Conservation (phyloP, 495 filamentous ascomycete species). For the Daldinia decipiens region DNA sequence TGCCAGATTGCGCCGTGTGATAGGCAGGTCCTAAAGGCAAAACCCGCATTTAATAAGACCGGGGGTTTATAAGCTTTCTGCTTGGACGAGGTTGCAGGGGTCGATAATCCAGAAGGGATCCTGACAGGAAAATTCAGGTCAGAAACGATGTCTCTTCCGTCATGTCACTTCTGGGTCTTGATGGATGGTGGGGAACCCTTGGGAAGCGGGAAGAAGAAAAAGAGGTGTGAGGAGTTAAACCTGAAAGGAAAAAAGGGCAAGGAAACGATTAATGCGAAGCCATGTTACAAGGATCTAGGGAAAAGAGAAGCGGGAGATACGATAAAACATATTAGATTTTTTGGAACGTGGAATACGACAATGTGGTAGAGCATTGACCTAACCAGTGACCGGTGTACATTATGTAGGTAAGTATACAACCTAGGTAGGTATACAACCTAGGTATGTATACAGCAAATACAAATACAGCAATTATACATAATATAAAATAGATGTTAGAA, state of each 20-base stretch:
- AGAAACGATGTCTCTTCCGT: constrained; percentile 36
- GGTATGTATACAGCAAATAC: background rate
- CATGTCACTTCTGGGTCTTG: constrained; percentile 24
- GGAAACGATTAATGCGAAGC: constrained; percentile 1
- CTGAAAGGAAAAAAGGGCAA: constrained; percentile 2
- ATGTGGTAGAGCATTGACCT: constrained; percentile 1
- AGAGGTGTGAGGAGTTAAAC: background rate
- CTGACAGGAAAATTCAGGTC: constrained; percentile 35
- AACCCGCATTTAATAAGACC: constrained; percentile 42
- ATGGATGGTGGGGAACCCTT: constrained; percentile 23
- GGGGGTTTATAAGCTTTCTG: constrained; percentile 45
- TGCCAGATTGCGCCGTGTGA: constrained; percentile 47
- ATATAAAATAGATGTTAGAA: background rate
- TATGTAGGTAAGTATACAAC: background rate
- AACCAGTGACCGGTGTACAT: background rate
- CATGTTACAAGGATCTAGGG: constrained; percentile 5
- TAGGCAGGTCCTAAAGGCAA: constrained; percentile 42
- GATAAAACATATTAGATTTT: background rate
- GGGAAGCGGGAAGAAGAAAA: background rate
- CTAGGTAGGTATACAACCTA: background rate
- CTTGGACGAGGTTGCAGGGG: constrained; percentile 43
- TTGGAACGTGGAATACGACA: background rate
- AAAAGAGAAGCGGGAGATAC: constrained; percentile 11
- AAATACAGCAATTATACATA: constrained; percentile 9
- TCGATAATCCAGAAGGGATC: constrained; percentile 35